Evolutionary conservation across 2,329 filamentous ascomycete species (phyloP), one percentile per base, ranked within the genome.

Genomic region (Neonectria sp.): DNA sequence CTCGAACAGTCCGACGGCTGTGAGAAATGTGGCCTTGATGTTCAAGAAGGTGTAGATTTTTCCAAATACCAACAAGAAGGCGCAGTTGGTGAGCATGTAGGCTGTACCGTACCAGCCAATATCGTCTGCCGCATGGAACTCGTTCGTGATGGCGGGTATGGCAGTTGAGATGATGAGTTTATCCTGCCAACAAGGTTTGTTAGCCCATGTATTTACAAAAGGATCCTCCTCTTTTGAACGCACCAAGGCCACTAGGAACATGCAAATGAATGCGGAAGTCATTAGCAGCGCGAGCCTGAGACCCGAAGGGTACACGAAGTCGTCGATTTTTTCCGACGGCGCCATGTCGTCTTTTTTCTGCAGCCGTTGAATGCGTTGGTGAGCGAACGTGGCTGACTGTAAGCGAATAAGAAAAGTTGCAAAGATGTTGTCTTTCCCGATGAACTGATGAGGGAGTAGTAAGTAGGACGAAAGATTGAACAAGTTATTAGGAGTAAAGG

Each of bases 31-130:
- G 45, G 58, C 48, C 55, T 79, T 79, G 62, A 77, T 69, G 7
- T 74, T 71, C 31, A 70, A 83, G 65, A 84, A 83, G n/a, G 80
- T 83, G 68, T 84, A 86, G 33, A 84, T 65, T 52, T 82, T 83
- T 11, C 80, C 81, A 59, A 79, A 79, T 3, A 79, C 71, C 6
- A 82, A 73, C 62, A 82, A 79, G 24, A 81, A 77, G 0, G 80
- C 78, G 59, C 79, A 77, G 15, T 78, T 78, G n/a, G 82, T 80
- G 45, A 85, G 78, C 43, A 83, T 73, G 63, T 82, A 83, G 55
- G 80, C 79, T 21, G 70, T 72, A 12, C 76, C 77, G 63, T 77
- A 79, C 77, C 76, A 78, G 37, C 76, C 75, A 24, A 79, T 73
- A 48, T 78, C 76, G 13, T 68, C 68, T 21, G 74, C 68, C 8